Evolutionary conservation across 129 eudicot genomes (phyloP).

Genomic region (Tanacetum coccineum): DNA sequence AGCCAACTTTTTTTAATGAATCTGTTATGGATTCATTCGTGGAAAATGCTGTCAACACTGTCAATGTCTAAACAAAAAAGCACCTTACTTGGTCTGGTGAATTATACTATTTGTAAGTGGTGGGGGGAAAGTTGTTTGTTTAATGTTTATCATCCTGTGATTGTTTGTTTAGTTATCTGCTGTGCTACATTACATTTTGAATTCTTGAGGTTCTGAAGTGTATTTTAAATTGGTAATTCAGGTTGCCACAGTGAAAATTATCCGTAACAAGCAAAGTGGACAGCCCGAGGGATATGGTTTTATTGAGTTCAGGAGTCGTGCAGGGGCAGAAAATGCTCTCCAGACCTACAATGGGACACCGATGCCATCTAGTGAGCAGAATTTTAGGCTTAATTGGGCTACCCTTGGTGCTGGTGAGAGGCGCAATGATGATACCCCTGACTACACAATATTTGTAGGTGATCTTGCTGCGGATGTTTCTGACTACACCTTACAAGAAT

Average conservation of each 20-base stretch:
- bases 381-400: constrained; percentile 87
- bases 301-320: constrained; percentile 71
- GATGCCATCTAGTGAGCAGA: constrained; percentile 76
- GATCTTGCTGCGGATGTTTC: constrained; percentile 93
- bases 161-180: too few species aligned
- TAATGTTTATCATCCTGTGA: too few species aligned
- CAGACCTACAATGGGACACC: constrained; percentile 71
- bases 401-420: constrained; percentile 84
- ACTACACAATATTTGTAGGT: constrained; percentile 85
- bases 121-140: too few species aligned
- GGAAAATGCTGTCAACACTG: too few species aligned
- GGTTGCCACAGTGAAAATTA: constrained; percentile 68
- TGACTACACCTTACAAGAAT: constrained; percentile 73
- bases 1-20: too few species aligned
- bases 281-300: constrained; percentile 98
- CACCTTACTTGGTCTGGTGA: too few species aligned
- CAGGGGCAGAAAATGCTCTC: constrained; percentile 74
- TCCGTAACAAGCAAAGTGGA: constrained; percentile 73
- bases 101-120: too few species aligned
- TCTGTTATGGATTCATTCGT: too few species aligned
- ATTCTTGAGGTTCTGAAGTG: background rate
- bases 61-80: too few species aligned
- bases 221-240: constrained; percentile 24
- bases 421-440: constrained; percentile 75
- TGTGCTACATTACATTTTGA: background rate